These are phyloP conservation scores for Backusella australiensis DNA, from an alignment of 192 early-diverging fungal genomes.

Conservation along the genomic window DNA sequence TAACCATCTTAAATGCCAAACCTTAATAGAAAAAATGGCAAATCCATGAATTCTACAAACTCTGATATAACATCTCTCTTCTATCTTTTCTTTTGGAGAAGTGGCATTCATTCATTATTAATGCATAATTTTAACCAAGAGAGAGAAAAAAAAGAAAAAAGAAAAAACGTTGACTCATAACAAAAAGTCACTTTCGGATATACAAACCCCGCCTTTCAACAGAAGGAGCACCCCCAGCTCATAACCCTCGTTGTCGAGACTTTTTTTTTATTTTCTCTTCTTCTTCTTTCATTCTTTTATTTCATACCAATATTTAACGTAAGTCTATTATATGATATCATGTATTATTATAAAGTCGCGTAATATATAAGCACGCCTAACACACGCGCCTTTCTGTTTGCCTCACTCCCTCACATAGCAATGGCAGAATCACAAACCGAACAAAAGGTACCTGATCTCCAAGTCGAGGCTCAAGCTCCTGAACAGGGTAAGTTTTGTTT, in stretches of 20 bases:
- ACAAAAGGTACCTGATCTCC: slow-evolving; percentile 4
- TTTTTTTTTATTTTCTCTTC: neutral
- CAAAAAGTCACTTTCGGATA: neutral
- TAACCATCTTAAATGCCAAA: neutral
- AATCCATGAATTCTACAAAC: neutral
- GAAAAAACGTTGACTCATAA: slow-evolving; percentile 1
- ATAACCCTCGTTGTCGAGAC: slow-evolving; percentile 1
- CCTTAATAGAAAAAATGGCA: neutral
- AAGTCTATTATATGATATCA: neutral
- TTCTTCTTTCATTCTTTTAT: neutral
- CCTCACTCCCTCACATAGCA: neutral
- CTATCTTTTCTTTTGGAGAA: neutral
- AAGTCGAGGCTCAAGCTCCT: neutral
- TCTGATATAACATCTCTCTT: neutral
- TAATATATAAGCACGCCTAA: neutral
- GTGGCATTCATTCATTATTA: neutral
- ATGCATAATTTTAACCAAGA: neutral
- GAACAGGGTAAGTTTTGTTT: neutral
- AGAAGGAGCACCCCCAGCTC: neutral
- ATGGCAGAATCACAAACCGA: neutral
- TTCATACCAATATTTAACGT: neutral
- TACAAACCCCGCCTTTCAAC: slow-evolving; percentile 1
- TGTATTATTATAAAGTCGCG: neutral
- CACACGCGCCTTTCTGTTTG: neutral
- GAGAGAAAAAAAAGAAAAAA: neutral